Conservation (phyloP, 1,284 basidiomycete genomes). For the Afroboletus lepidellus region DNA sequence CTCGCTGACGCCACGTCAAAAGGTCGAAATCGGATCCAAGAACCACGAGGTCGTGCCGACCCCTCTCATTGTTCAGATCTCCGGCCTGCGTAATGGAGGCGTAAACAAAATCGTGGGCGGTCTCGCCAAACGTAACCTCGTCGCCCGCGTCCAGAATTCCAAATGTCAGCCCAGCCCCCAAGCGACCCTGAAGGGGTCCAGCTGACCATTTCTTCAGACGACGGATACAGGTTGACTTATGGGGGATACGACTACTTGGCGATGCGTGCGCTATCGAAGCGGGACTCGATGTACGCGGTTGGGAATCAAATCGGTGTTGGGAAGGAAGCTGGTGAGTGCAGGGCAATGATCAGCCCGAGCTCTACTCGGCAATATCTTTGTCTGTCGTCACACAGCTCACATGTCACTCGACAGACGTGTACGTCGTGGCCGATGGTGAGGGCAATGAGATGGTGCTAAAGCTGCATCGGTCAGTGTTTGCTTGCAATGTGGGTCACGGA, state of each 20-base stretch:
- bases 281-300: conserved; percentile 84
- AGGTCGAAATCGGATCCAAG: conserved; percentile 98
- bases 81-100: conserved; percentile 86
- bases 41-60: conserved; percentile 97
- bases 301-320: conserved; percentile 98
- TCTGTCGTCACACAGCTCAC: conserved; percentile 4
- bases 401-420: conserved; percentile 62
- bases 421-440: conserved; percentile 84
- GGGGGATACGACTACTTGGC: conserved; percentile 97
- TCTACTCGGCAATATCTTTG: background rate
- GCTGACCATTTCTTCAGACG: conserved; percentile 56
- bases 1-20: background rate
- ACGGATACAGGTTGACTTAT: conserved; percentile 96
- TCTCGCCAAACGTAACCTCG: conserved; percentile 88
- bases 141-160: conserved; percentile 87
- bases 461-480: conserved; percentile 70
- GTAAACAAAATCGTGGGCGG: conserved; percentile 92
- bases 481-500: background rate
- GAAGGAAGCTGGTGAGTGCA: conserved; percentile 83
- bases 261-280: conserved; percentile 88
- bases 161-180: conserved; percentile 63
- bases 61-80: conserved; percentile 86
- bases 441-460: conserved; percentile 89
- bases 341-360: background rate
- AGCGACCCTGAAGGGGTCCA: background rate